Base-by-base conservation (phyloP, 192 early-diverging fungal genomes). In the Spizellomyces sp. region DNA sequence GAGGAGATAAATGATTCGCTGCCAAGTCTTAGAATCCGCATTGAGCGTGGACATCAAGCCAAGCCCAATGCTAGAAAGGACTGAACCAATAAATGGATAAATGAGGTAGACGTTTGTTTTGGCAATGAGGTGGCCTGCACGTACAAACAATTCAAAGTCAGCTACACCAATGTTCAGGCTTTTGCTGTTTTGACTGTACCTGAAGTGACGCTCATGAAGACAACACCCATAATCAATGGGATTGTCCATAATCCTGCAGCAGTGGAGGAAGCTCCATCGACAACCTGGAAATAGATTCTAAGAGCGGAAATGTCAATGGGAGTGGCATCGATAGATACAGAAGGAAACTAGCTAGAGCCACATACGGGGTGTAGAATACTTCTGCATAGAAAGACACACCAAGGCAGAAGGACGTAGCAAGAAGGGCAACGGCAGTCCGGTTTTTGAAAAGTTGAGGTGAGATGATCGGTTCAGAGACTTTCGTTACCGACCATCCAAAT, bases 221-320 rank as follows among this genome's bases (percentile, higher is more conserved):
- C 0, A 8, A 87, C 48, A 5, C 79, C 74, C 10, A 73, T 45
- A 50, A 93, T 85, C 58, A 91, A 86, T 0, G 93, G 89, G 58
- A 95, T 67, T 56, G 91, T 80, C 55, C 87, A 81, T 10, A 92
- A 68, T 54, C 93, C 92, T 4, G 92, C 87, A 4, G 79, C 71
- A 1, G 91, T 94, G 2, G 92, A 89, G 19, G 75, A 77, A 46
- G 87, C 88, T 21, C 87, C 90, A 45, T 86, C 77, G n/a, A 91
- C 90, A 41, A 95, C 83, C 75, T 93, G 86, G 77, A 93, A 93
- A 79, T 88, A 95, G n/a, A 79, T 17, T 4, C 68, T 71, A 19
- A 56, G 21, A 68, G 71, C 75, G 66, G 69, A 79, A 10, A 78
- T 50, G 22, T 71, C 48, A 55, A 36, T 36, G 27, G 27, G 27